Evolutionary conservation across 2,329 filamentous ascomycete genomes (phyloP).

Genomic region (Zymoseptoria brevis): DNA sequence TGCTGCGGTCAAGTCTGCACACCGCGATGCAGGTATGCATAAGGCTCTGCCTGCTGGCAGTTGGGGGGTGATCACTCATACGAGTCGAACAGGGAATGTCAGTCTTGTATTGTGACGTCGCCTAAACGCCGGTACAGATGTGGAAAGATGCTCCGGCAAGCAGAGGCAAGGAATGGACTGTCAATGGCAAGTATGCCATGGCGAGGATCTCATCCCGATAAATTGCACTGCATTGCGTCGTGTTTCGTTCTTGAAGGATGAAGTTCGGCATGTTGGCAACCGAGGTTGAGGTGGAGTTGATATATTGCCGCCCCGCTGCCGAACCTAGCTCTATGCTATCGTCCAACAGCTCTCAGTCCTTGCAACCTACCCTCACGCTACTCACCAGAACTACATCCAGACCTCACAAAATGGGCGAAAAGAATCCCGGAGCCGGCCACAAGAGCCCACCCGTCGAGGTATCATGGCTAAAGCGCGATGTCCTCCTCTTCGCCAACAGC

Average conservation of each 20-base stretch:
- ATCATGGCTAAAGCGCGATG: slow-evolving; percentile 64
- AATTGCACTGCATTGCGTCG: too few species aligned
- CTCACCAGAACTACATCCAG: background rate
- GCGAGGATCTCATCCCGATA: too few species aligned
- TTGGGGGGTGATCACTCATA: background rate
- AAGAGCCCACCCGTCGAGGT: slow-evolving; percentile 70
- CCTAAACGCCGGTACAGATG: background rate
- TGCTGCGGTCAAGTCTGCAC: too few species aligned
- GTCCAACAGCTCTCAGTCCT: background rate
- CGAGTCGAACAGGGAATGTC: background rate
- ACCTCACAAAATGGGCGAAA: slow-evolving; percentile 12
- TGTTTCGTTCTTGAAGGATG: background rate
- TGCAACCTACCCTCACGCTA: background rate
- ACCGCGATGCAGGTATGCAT: background rate
- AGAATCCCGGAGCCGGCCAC: slow-evolving; percentile 56
- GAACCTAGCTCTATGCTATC: background rate
- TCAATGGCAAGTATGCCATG: background rate
- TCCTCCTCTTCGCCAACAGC: slow-evolving; percentile 80
- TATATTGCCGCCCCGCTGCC: background rate
- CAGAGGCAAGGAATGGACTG: background rate
- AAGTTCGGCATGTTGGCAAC: background rate
- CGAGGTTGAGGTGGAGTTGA: background rate
- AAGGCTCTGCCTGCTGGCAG: background rate
- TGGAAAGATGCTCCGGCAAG: background rate
- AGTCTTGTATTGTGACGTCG: background rate